Evolutionary conservation across 345 rosid species (phyloP).

Genomic region (Salix arbutifolia): DNA sequence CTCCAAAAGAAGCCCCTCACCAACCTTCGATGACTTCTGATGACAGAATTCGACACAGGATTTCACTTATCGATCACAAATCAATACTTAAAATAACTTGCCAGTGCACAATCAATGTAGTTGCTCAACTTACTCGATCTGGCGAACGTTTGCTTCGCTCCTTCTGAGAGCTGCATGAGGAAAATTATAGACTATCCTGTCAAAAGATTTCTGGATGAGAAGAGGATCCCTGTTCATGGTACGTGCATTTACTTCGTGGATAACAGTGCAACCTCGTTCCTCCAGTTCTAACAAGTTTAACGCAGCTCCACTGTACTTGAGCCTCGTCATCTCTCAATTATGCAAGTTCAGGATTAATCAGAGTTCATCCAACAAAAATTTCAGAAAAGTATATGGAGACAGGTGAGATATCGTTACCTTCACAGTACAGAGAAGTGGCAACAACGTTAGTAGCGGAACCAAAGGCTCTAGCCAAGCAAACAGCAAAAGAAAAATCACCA

Average conservation of each 20-base stretch:
- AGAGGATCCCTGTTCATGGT: conserved; percentile 17
- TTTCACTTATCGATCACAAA: too few relatives aligned
- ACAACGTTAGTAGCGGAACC: conserved; percentile 45
- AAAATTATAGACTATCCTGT: conserved; percentile 37
- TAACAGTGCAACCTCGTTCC: conserved; percentile 27
- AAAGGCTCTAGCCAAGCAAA: conserved; percentile 45
- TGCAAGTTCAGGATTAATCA: too few relatives aligned
- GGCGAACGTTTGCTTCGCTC: conserved; percentile 15
- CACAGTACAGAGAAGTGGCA: conserved; percentile 46
- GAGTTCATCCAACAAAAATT: too few relatives aligned
- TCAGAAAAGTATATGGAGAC: too few relatives aligned
- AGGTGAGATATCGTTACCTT: conserved; percentile 3
- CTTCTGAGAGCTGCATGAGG: too few relatives aligned
- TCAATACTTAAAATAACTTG: too few relatives aligned
- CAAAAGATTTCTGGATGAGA: conserved; percentile 6
- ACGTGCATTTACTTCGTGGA: conserved; percentile 27
- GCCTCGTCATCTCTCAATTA: too few relatives aligned
- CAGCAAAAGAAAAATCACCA: conserved; percentile 55
- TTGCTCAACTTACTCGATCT: conserved; percentile 13
- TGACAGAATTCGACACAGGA: background rate
- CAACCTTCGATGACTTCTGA: conserved; percentile 34
- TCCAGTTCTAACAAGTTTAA: conserved; percentile 20
- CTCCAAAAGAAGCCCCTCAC: conserved; percentile 32
- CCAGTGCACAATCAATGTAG: too few relatives aligned
- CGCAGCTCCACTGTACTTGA: background rate